Conservation (phyloP, 2,329 filamentous ascomycete genomes). For the Aspergillus cejpii region DNA sequence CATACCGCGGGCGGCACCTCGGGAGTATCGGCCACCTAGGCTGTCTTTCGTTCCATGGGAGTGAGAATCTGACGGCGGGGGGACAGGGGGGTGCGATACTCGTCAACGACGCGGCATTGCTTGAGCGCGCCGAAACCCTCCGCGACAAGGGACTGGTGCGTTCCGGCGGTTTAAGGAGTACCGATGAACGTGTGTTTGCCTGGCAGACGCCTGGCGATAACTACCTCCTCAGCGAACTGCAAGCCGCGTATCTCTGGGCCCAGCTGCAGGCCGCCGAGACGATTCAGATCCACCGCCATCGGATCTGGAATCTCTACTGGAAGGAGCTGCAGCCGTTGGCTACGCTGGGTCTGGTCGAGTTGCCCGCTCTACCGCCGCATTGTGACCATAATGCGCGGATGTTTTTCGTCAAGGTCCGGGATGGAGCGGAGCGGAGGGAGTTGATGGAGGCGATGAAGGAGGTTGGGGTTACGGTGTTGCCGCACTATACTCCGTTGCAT, state of each 20-base stretch:
- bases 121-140: conserved; percentile 6
- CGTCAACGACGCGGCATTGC: conserved; percentile 8
- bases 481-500: conserved; percentile 1
- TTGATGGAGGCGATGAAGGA: background rate
- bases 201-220: conserved; percentile 12
- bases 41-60: conserved; percentile 16
- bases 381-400: conserved; percentile 1
- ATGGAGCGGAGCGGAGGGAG: background rate
- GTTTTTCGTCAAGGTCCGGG: background rate
- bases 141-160: conserved; percentile 12
- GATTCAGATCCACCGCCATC: conserved; percentile 3
- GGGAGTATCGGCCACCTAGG: conserved; percentile 15
- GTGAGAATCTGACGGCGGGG: conserved; percentile 13
- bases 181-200: conserved; percentile 7
- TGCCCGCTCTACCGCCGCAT: background rate
- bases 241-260: conserved; percentile 11
- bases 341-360: background rate
- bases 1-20: conserved; percentile 7
- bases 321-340: background rate
- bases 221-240: conserved; percentile 7
- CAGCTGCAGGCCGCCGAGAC: conserved; percentile 7
- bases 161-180: conserved; percentile 6
- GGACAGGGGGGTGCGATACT: conserved; percentile 13
- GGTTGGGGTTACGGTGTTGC: background rate
- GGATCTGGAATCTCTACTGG: conserved; percentile 8